Percentiles rank a stretch among this genome's conserved stretches.
Evolutionary conservation across 1,284 basidiomycete species (phyloP).

Genomic region (Leccinum subspadiceum): DNA sequence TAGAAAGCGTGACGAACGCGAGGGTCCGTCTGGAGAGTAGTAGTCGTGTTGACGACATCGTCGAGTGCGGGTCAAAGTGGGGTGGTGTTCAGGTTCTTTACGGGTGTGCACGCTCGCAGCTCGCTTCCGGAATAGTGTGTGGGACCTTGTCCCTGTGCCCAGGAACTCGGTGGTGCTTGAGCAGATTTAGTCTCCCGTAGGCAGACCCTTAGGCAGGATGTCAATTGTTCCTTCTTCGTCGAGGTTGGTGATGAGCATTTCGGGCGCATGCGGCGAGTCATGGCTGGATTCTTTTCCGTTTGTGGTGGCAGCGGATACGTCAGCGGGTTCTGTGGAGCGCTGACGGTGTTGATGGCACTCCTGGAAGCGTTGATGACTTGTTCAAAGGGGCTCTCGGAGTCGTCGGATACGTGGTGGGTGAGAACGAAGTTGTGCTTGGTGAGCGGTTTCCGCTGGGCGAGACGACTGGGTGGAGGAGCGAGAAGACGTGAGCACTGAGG

Average conservation of each 20-base stretch:
- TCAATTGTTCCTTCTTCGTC: too few relatives aligned
- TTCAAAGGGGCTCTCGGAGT: slow-evolving; percentile 40
- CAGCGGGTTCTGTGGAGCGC: too few relatives aligned
- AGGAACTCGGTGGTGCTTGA: not conserved
- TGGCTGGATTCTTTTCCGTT: too few relatives aligned
- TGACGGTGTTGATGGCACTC: too few relatives aligned
- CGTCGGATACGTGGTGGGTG: slow-evolving; percentile 53
- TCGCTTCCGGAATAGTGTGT: not conserved
- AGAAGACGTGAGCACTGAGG: too few relatives aligned
- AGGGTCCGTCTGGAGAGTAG: slow-evolving; percentile 56
- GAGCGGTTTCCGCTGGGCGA: too few relatives aligned
- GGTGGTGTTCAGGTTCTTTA: not conserved
- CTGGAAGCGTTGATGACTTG: too few relatives aligned
- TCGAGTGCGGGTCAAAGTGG: not conserved
- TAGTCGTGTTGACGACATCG: slow-evolving; percentile 34
- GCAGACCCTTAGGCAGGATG: too few relatives aligned
- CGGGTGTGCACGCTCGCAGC: not conserved
- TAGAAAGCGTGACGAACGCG: slow-evolving; percentile 49
- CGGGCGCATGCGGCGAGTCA: too few relatives aligned
- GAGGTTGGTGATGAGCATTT: too few relatives aligned
- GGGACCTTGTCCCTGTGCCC: not conserved
- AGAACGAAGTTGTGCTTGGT: slow-evolving; percentile 20
- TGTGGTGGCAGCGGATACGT: too few relatives aligned
- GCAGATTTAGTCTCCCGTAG: not conserved
- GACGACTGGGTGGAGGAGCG: too few relatives aligned